phyloP scores from a whole-genome alignment of 75 land plant species.

The Selaginella tamariscina region DNA sequence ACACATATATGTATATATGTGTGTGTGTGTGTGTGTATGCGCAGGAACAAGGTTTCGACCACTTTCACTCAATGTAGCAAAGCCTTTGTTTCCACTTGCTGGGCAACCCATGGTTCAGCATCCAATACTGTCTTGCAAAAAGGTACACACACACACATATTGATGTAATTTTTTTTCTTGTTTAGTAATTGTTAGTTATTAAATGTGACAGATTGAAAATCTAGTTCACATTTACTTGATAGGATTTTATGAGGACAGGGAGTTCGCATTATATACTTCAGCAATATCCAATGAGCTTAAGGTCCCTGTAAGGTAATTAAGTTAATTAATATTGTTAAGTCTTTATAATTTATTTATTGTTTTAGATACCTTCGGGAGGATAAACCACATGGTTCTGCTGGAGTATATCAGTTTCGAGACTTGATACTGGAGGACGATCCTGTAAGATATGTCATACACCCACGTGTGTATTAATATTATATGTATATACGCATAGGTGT shows the following conservation, averaged over 20 bases:
- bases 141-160: no score
- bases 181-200: constrained; percentile 5
- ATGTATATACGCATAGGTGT: background rate
- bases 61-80: constrained; percentile 71
- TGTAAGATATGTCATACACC: no score
- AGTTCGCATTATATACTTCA: constrained; percentile 76
- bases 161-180: background rate
- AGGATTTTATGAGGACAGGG: constrained; percentile 86
- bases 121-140: constrained; percentile 84
- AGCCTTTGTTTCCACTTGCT: constrained; percentile 85
- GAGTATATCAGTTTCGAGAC: constrained; percentile 81
- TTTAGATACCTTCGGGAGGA: constrained; percentile 88
- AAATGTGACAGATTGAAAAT: constrained; percentile 30
- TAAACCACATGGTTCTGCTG: constrained; percentile 98
- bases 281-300: constrained; percentile 79
- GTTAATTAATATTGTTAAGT: background rate
- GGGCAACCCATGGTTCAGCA: constrained; percentile 96
- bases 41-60: constrained; percentile 90
- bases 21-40: constrained; percentile 8
- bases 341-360: background rate
- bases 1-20: background rate
- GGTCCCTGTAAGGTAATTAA: constrained; percentile 69
- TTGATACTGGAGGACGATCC: constrained; percentile 88
- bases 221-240: constrained; percentile 59
- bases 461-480: no score